phyloP scores from a whole-genome alignment of 148 eudicot genomes.

The Rhododendron williamsianum region DNA sequence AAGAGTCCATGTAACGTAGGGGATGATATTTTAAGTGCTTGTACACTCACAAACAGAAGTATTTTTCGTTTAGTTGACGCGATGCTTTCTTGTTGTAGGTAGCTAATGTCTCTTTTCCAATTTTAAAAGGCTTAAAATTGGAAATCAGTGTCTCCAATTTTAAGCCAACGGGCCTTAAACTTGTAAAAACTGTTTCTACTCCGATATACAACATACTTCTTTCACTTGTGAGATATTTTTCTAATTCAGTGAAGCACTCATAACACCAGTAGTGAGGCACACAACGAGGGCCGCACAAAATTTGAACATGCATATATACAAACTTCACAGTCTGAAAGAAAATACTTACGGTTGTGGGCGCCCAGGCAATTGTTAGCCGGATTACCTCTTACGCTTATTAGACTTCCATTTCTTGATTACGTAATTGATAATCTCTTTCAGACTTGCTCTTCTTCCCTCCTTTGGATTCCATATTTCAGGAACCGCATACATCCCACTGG shows the following conservation, averaged over 20 bases:
- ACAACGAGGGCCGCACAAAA: too few relatives aligned
- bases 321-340: too few relatives aligned
- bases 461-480: conserved; percentile 43
- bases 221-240: too few relatives aligned
- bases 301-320: too few relatives aligned
- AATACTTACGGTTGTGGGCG: background rate
- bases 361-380: background rate
- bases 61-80: background rate
- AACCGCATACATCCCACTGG: conserved; percentile 50
- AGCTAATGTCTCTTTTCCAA: background rate
- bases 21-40: background rate
- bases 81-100: background rate
- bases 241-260: too few relatives aligned
- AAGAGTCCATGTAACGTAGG: background rate
- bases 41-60: background rate
- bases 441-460: conserved; percentile 40
- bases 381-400: conserved; percentile 32
- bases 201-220: too few relatives aligned
- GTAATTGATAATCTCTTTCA: conserved; percentile 42
- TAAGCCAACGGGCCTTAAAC: too few relatives aligned
- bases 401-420: conserved; percentile 32
- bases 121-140: background rate
- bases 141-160: too few relatives aligned
- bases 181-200: too few relatives aligned
- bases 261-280: too few relatives aligned